Evolutionary conservation across 495 filamentous ascomycete species (phyloP).

Genomic region (Lepidopterella palustris): DNA sequence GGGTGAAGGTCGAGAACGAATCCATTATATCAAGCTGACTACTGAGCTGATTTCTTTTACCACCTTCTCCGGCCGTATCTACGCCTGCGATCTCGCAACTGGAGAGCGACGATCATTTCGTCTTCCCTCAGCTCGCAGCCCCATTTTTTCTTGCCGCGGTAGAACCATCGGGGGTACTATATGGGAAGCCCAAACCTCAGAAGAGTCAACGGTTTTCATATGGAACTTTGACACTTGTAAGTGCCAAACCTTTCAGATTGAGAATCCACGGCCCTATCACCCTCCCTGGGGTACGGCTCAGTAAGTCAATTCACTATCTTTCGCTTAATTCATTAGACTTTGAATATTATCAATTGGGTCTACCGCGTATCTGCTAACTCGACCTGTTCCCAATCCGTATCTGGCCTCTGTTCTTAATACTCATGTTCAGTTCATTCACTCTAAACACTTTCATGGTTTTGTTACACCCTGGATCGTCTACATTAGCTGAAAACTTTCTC

Average conservation of each 20-base stretch:
- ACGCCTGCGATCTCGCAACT: slow-evolving; percentile 8
- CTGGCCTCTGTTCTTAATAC: no score
- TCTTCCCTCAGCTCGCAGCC: background rate
- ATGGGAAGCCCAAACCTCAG: background rate
- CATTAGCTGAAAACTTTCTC: background rate
- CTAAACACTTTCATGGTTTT: no score
- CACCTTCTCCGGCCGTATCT: slow-evolving; percentile 3
- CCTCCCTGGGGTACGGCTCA: background rate
- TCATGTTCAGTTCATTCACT: no score
- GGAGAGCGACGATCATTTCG: slow-evolving; percentile 1
- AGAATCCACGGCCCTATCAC: background rate
- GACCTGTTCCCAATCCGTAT: no score
- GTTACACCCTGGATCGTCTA: no score
- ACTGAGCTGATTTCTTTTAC: slow-evolving; percentile 8
- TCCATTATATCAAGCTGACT: slow-evolving; percentile 5
- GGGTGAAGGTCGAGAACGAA: slow-evolving; percentile 7
- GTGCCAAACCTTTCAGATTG: background rate
- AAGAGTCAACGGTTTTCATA: background rate
- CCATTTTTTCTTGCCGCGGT: slow-evolving; percentile 6
- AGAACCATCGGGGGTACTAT: slow-evolving; percentile 8
- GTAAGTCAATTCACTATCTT: background rate
- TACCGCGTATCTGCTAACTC: no score
- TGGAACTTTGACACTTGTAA: slow-evolving; percentile 13
- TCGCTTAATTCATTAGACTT: no score
- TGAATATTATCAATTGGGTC: no score